phyloP scores from a whole-genome alignment of 768 basidiomycete species.

The Mycena indigotica region DNA sequence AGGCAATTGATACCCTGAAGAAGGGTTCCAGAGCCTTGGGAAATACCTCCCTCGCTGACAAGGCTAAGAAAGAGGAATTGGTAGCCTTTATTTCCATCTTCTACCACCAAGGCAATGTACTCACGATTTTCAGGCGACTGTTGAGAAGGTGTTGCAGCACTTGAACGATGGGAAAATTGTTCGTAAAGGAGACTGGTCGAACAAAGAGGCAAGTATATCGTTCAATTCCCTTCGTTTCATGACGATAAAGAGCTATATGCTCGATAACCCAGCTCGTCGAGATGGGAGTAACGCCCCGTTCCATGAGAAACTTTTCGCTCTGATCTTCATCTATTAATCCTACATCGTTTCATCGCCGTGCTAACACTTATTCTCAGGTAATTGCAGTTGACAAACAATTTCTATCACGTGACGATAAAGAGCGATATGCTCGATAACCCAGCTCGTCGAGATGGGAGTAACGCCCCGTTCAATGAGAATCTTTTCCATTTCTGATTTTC shows the following conservation, averaged over 20 bases:
- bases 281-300: slow-evolving; percentile 80
- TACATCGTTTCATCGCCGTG: slow-evolving; percentile 3
- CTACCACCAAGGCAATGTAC: slow-evolving; percentile 14
- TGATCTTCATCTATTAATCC: slow-evolving; percentile 31
- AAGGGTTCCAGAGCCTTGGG: slow-evolving; percentile 73
- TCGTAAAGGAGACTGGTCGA: slow-evolving; percentile 91
- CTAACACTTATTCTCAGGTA: slow-evolving; percentile 25
- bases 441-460: slow-evolving; percentile 78
- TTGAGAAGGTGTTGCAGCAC: slow-evolving; percentile 82
- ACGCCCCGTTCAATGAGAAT: slow-evolving; percentile 48
- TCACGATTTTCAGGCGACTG: slow-evolving; percentile 57
- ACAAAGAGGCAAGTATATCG: slow-evolving; percentile 81
- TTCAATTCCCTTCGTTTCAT: slow-evolving; percentile 14
- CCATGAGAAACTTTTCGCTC: slow-evolving; percentile 57
- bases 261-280: slow-evolving; percentile 92
- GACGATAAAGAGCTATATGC: slow-evolving; percentile 78
- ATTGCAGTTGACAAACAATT: background rate
- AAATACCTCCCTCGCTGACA: slow-evolving; percentile 82
- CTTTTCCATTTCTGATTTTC: background rate
- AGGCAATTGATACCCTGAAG: slow-evolving; percentile 77
- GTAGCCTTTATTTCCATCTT: slow-evolving; percentile 48
- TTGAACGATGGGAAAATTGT: slow-evolving; percentile 85
- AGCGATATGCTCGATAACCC: slow-evolving; percentile 72
- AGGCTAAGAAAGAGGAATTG: slow-evolving; percentile 95
- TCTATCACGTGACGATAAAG: slow-evolving; percentile 56